These are phyloP conservation scores for Alternaria burnsii DNA, from an alignment of 2,329 filamentous ascomycete genomes.

Conservation along the genomic window DNA sequence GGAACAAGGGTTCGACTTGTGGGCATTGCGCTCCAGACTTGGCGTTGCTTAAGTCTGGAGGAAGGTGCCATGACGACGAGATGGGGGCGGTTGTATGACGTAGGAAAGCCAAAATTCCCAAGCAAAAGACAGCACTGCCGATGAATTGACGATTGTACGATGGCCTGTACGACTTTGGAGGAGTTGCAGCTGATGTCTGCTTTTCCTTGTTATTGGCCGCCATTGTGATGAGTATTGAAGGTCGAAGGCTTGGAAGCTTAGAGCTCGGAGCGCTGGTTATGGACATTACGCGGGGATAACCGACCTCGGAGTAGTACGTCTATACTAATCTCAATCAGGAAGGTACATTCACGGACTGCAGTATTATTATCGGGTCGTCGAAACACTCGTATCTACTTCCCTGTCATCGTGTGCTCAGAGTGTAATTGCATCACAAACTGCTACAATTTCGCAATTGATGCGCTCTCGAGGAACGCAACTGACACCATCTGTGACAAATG, in stretches of 20 bases:
- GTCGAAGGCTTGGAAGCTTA: not conserved
- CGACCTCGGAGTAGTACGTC: not conserved
- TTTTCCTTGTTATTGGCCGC: constrained; percentile 19
- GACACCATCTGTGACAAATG: not conserved
- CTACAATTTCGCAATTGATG: not conserved
- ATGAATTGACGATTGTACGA: constrained; percentile 10
- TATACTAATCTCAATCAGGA: constrained; percentile 15
- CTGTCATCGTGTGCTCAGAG: not conserved
- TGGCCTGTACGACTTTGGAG: not conserved
- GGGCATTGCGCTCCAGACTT: constrained; percentile 30
- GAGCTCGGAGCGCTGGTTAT: not conserved
- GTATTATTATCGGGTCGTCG: not conserved
- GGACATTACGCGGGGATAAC: constrained; percentile 14
- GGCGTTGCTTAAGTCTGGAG: not conserved
- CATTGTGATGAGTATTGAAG: constrained; percentile 20
- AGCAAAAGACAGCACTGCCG: constrained; percentile 8
- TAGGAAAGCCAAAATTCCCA: constrained; percentile 7
- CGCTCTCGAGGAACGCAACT: not conserved
- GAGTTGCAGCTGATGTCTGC: constrained; percentile 6
- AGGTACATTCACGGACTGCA: constrained; percentile 8
- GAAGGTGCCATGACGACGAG: constrained; percentile 27
- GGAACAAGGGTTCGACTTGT: constrained; percentile 42
- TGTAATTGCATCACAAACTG: not conserved
- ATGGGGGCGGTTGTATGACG: constrained; percentile 19
- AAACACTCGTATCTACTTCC: not conserved